Base-by-base conservation (phyloP, 768 basidiomycete genomes). In the Sarcodon sp. region DNA sequence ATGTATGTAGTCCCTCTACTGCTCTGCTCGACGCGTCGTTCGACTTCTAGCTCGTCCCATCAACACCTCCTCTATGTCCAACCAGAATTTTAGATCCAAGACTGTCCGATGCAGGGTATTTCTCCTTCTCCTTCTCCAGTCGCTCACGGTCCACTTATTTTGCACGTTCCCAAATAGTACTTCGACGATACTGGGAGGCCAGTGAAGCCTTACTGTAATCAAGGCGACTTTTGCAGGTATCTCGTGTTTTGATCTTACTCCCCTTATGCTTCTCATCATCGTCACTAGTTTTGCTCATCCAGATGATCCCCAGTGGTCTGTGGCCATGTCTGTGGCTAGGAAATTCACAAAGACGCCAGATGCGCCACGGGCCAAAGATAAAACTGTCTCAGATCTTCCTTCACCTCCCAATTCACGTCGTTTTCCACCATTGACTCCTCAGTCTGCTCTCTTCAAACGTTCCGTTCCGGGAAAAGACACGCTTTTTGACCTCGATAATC, bases 141-240 rank as follows among this genome's bases (percentile, higher is more conserved):
- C 39, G 27, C 39, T 13, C 13, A 27, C 13, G 7, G 8, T 16
- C 2, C 38, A 15, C 13, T 13, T 41, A 13, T 9, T 27, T 5
- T 38, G 13, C 12, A 13, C 4, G 16, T 4, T 13, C 39, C 16
- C 4, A 41, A 41, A 16, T 55, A 77, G 76, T 67, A 78, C 57
- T 77, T 71, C 45, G 70, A 75, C 50, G 63, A 63, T 46, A 55
- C 59, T 37, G 76, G 75, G 11, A 60, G 57, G 18, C 59, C 67
- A 3, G 58, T 73, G 44, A 64, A 63, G 48, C 69, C 71, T 7
- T 61, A 60, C 31, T 77, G 76, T 51, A 65, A 57, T 34, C 68
- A 76, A 51, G 76, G 76, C 31, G 63, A 62, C 38, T 64, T 58
- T 35, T 77, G 76, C 59, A 72, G 76, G 76, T 74, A 53, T 47